Conservation (phyloP, 1,284 basidiomycete species). For the Sutorius eximius region DNA sequence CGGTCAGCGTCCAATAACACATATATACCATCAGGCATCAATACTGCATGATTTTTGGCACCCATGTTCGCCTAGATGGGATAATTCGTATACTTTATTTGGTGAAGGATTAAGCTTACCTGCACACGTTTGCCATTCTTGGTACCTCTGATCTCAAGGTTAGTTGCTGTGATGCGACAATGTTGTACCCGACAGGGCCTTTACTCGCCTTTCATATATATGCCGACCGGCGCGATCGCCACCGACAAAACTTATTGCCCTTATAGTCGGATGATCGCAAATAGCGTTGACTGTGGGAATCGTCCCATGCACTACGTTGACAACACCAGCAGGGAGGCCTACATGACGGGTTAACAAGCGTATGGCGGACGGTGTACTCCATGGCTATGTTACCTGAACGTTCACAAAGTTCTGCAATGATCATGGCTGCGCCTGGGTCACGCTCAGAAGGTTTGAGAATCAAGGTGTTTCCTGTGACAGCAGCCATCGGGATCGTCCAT, state of each 20-base stretch:
- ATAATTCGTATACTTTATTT: slow-evolving; percentile 6
- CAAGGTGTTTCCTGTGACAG: slow-evolving; percentile 92
- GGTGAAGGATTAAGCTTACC: slow-evolving; percentile 35
- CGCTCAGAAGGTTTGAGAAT: slow-evolving; percentile 96
- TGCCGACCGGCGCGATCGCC: slow-evolving; percentile 92
- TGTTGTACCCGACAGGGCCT: not conserved
- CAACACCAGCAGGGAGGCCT: slow-evolving; percentile 76
- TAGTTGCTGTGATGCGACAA: not conserved
- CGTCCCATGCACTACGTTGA: slow-evolving; percentile 90
- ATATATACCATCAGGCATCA: slow-evolving; percentile 87
- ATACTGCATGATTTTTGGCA: slow-evolving; percentile 94
- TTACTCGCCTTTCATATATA: slow-evolving; percentile 80
- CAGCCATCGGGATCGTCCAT: slow-evolving; percentile 90
- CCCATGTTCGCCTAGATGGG: slow-evolving; percentile 78
- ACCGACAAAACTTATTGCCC: slow-evolving; percentile 97
- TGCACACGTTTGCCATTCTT: slow-evolving; percentile 92
- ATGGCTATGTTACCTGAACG: slow-evolving; percentile 61
- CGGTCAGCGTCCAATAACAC: not conserved
- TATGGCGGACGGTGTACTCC: not conserved
- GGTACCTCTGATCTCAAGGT: slow-evolving; percentile 56
- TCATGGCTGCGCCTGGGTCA: slow-evolving; percentile 96
- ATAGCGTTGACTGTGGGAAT: slow-evolving; percentile 91
- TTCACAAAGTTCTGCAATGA: slow-evolving; percentile 92
- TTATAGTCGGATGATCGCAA: slow-evolving; percentile 89
- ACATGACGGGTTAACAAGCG: slow-evolving; percentile 25